These are phyloP conservation scores for Solanum chacoense DNA, from an alignment of 305 asterid species.

Conservation along the genomic window DNA sequence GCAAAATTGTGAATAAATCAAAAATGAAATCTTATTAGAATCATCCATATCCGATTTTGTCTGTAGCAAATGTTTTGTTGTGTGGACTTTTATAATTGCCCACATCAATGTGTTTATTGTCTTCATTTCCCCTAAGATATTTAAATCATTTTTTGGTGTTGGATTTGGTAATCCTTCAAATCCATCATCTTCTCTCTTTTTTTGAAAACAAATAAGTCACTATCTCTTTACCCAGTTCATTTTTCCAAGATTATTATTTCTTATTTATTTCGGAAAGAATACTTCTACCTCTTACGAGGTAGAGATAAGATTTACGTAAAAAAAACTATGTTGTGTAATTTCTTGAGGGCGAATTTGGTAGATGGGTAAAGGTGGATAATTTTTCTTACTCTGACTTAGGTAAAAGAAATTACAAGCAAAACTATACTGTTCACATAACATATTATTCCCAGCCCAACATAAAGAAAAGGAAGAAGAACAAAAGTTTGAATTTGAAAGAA, in stretches of 20 bases:
- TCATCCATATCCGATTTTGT: background rate
- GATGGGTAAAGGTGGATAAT: background rate
- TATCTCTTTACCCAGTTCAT: background rate
- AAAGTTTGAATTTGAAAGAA: background rate
- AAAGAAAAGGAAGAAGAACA: background rate
- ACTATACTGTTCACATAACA: background rate
- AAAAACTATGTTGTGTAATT: background rate
- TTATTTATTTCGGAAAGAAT: background rate
- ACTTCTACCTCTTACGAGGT: background rate
- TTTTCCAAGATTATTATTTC: background rate
- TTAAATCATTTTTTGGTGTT: background rate
- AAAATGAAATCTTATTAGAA: background rate
- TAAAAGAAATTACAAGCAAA: background rate
- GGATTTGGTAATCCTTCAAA: too few species aligned
- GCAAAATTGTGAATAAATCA: background rate
- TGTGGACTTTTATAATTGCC: background rate
- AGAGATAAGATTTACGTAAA: background rate
- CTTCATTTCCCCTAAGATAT: background rate
- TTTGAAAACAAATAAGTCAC: background rate
- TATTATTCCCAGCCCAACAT: background rate
- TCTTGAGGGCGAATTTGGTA: background rate
- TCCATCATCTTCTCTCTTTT: background rate
- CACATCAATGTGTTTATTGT: background rate
- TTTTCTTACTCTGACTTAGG: background rate
- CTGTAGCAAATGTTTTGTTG: background rate